Base-by-base conservation (phyloP, 1,284 basidiomycete species). In the Cryptococcus sp. region DNA sequence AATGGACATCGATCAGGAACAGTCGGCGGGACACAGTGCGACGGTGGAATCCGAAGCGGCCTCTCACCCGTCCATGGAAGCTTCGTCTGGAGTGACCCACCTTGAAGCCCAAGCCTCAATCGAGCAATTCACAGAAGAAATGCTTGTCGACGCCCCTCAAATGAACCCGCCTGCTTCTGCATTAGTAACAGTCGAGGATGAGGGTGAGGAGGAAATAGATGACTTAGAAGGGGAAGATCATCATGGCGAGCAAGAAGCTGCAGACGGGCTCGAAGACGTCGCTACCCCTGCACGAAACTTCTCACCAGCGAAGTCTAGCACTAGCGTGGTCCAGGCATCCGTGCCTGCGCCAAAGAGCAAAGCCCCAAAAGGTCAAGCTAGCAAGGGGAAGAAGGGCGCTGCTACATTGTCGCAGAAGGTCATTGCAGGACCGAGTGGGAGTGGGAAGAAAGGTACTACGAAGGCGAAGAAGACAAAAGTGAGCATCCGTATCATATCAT, bases 381-480 rank as follows among this genome's bases (percentile, higher is more conserved):
- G 37, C 34, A 38, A 41, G 43, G 47, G 46, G 37, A 53, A 55
- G 10, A 25, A 52, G 11, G 29, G 25, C 20, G 48, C 38, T n/a
- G 46, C 19, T 22, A 8, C 20, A 19, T 22, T 20, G 46, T 4
- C 20, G 23, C 26, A 22, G 17, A 25, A 6, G 46, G 40, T 26
- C n/a, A n/a, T 34, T 13, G 7, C 44, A 20, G 47, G 48, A 50
- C 50, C 53, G 47, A 43, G 41, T 43, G 40, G 22, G 5, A 53
- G 44, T n/a, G 44, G 34, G 20, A 57, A 49, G 52, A 66, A 62
- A 43, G 52, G 47, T 19, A 63, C 46, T 26, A 29, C 48, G 17
- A 60, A 65, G 29, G 55, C 50, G 22, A 66, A 66, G 26, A 67
- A 62, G 48, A 59, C 60, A 19, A 67, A 69, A 54, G 65, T 64